These are phyloP conservation scores for Xylaria sp. DNA, from an alignment of 2,329 filamentous ascomycete genomes.

Conservation along the genomic window DNA sequence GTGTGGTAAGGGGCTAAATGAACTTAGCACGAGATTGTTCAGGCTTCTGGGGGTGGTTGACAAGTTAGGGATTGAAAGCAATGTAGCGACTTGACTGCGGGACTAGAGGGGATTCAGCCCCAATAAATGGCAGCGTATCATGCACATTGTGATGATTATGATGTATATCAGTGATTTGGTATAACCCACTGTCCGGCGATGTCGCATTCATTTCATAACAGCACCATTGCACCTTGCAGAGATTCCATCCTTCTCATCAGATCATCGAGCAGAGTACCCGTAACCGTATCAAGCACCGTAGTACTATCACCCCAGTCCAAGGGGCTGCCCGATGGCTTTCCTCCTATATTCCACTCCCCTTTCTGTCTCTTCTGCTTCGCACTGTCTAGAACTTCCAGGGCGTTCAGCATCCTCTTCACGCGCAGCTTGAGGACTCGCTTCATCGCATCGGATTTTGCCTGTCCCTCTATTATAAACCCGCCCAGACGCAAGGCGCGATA, in stretches of 20 bases:
- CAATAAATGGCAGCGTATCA: no score
- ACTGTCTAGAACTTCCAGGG: slow-evolving; percentile 21
- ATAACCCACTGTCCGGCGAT: background rate
- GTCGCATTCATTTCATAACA: slow-evolving; percentile 9
- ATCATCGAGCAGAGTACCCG: slow-evolving; percentile 31
- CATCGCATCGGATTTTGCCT: slow-evolving; percentile 21
- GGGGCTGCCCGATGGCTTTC: slow-evolving; percentile 18
- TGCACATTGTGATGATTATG: no score
- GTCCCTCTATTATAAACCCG: slow-evolving; percentile 24
- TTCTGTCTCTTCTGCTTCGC: background rate
- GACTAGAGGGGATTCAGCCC: no score
- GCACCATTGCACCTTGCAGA: slow-evolving; percentile 33
- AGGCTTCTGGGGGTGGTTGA: slow-evolving; percentile 30
- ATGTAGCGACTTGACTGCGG: no score
- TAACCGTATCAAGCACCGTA: slow-evolving; percentile 2
- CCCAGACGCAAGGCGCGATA: slow-evolving; percentile 25
- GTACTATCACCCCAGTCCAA: slow-evolving; percentile 28
- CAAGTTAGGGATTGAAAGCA: slow-evolving; percentile 1
- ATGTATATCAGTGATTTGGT: no score
- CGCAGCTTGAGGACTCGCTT: slow-evolving; percentile 26
- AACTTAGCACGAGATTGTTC: slow-evolving; percentile 33
- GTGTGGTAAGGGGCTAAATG: slow-evolving; percentile 25
- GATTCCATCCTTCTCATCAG: slow-evolving; percentile 35
- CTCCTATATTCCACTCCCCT: slow-evolving; percentile 3
- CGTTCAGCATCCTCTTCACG: slow-evolving; percentile 26